These are phyloP conservation scores for Paulownia fortunei DNA, from an alignment of 257 asterid genomes.

Conservation along the genomic window DNA sequence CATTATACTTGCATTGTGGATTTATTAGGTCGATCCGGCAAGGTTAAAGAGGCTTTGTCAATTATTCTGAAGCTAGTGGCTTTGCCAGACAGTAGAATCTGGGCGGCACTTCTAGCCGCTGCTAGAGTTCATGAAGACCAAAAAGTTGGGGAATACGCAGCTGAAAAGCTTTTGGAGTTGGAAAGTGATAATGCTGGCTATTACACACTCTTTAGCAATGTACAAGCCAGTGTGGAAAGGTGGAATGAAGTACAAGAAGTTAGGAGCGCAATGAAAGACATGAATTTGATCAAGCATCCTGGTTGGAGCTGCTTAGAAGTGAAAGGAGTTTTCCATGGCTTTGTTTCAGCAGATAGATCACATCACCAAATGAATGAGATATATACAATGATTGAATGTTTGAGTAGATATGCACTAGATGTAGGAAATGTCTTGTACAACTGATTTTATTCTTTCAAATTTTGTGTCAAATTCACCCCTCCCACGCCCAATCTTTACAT, in stretches of 20 bases:
- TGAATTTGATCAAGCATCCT: constrained; percentile 45
- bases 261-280: constrained; percentile 44
- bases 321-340: constrained; percentile 40
- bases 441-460: too few relatives aligned
- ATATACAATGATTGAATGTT: constrained; percentile 29
- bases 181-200: constrained; percentile 49
- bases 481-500: too few relatives aligned
- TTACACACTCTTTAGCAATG: constrained; percentile 44
- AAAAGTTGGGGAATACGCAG: constrained; percentile 42
- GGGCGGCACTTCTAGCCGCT: constrained; percentile 57
- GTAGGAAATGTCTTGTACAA: neutral
- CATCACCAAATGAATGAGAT: constrained; percentile 39
- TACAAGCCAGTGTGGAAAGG: constrained; percentile 40
- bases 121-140: constrained; percentile 43
- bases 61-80: constrained; percentile 37
- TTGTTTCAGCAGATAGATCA: constrained; percentile 52
- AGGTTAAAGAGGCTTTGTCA: constrained; percentile 48
- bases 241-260: constrained; percentile 53
- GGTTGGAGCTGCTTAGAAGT: constrained; percentile 63
- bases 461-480: too few relatives aligned
- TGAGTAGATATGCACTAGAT: constrained; percentile 27
- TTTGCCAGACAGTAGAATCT: constrained; percentile 50
- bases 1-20: constrained; percentile 64
- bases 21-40: constrained; percentile 53
- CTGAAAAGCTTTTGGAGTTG: constrained; percentile 39